Base-by-base conservation (phyloP, 177 flowering plant genomes). In the Telopea speciosissima region DNA sequence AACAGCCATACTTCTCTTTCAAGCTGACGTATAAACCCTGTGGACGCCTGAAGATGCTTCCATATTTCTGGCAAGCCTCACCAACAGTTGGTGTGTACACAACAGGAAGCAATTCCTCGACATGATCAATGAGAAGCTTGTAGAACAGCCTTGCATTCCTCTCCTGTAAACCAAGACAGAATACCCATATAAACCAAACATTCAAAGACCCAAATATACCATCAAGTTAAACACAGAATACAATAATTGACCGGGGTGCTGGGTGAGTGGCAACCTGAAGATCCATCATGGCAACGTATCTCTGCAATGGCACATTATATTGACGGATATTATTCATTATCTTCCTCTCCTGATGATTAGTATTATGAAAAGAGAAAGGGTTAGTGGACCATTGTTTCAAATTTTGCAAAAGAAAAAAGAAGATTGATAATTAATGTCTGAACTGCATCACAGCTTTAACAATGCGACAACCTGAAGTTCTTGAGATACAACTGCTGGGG, bases 81-180 rank as follows among this genome's bases (percentile, higher is more conserved):
- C 98, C 98, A 70, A 92, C 98, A 9, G 96, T 90, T 24, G 98
- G 98, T 26, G 98, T 93, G 79, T 93, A 93, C 14, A 93, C 96
- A 68, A 92, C 75, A 9, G 97, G 98, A 60, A 94, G 96, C 73
- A 92, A 73, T 63, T 94, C 97, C 84, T 90, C 97, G 67, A 94
- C 96, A 79, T 93, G 83, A 74, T 93, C 95, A 68, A 93, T 81
- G 23, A 93, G 90, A 77, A 93, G 92, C 85, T 90, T 94, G 83
- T 92, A 92, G 74, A 92, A 94, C 28, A 94, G 79, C 79, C 86
- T 87, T 67, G 89, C 88, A 74, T 94, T 94, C 69, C 90, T 88
- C 78, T 92, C 98, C 98, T 93, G 80, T 61, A 70, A 25, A 76
- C 26, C 58, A 58, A 10, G 9, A 54, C 13, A 66, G 24, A 58